These are phyloP conservation scores for Leccinum griseonigrum DNA, from an alignment of 1,284 basidiomycete species.

Conservation along the genomic window DNA sequence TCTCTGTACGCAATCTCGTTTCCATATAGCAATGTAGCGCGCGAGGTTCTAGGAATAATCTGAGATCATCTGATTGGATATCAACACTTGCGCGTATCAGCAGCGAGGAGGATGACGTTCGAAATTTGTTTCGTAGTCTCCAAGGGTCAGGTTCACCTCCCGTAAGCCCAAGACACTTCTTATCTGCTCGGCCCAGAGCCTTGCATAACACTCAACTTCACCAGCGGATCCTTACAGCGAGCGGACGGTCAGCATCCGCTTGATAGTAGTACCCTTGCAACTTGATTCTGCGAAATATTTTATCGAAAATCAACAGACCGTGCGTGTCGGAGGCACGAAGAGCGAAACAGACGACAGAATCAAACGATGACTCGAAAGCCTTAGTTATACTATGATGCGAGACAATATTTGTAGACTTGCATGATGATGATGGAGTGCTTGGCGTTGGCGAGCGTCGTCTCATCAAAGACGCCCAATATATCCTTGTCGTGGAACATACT, in stretches of 20 bases:
- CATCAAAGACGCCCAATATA: slow-evolving; percentile 88
- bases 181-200: slow-evolving; percentile 47
- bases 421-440: slow-evolving; percentile 97
- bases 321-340: slow-evolving; percentile 82
- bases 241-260: too few species aligned
- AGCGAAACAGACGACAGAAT: slow-evolving; percentile 96
- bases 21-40: too few species aligned
- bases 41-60: too few species aligned
- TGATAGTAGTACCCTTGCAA: slow-evolving; percentile 31
- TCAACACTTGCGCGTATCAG: too few species aligned
- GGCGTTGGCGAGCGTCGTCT: slow-evolving; percentile 86
- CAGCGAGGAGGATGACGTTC: too few species aligned
- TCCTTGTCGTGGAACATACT: slow-evolving; percentile 89
- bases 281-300: slow-evolving; percentile 73
- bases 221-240: not conserved
- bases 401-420: slow-evolving; percentile 99
- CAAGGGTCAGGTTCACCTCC: slow-evolving; percentile 78
- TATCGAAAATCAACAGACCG: too few species aligned
- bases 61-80: too few species aligned
- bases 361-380: slow-evolving; percentile 95
- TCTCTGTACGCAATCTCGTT: too few species aligned
- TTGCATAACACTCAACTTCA: slow-evolving; percentile 29
- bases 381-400: slow-evolving; percentile 93
- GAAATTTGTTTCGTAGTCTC: slow-evolving; percentile 63
- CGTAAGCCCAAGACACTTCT: slow-evolving; percentile 63